phyloP scores from a whole-genome alignment of 768 basidiomycete genomes.

The Lactifluus volemus region DNA sequence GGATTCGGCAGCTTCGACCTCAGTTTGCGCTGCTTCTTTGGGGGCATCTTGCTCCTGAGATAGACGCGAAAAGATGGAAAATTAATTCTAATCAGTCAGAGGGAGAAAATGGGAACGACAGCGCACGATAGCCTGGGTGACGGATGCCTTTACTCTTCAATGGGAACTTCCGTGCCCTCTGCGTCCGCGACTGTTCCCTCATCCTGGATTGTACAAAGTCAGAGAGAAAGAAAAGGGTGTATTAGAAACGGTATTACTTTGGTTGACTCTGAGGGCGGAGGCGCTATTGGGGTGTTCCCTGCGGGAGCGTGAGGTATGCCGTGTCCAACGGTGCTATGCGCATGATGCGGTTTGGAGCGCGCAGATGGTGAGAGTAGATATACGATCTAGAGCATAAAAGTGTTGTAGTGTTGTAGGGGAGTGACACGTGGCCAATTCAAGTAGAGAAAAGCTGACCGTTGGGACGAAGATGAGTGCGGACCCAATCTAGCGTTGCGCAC shows the following conservation, averaged over 20 bases:
- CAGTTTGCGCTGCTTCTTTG: slow-evolving; percentile 22
- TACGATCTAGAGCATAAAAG: not conserved
- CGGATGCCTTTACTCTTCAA: slow-evolving; percentile 24
- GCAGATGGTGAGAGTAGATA: slow-evolving; percentile 19
- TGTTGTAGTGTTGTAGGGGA: slow-evolving; percentile 24
- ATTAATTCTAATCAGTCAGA: not conserved
- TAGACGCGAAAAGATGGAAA: not conserved
- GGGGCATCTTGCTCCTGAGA: slow-evolving; percentile 21
- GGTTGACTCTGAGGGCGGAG: not conserved
- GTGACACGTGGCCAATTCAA: slow-evolving; percentile 7
- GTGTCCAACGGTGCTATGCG: slow-evolving; percentile 48
- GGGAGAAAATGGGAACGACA: not conserved
- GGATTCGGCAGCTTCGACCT: slow-evolving; percentile 17
- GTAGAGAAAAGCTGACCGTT: slow-evolving; percentile 8
- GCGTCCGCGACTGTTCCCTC: slow-evolving; percentile 20
- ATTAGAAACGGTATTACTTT: not conserved
- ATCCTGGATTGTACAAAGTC: not conserved
- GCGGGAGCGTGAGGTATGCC: slow-evolving; percentile 43
- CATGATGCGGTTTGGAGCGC: slow-evolving; percentile 20
- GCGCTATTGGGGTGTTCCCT: slow-evolving; percentile 40
- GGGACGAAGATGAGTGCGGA: slow-evolving; percentile 18
- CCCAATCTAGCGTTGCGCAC: slow-evolving; percentile 4
- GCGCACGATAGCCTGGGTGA: slow-evolving; percentile 20
- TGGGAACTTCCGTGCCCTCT: slow-evolving; percentile 23
- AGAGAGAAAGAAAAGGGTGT: not conserved